Conservation (phyloP, 148 eudicot species). For the Silene latifolia region DNA sequence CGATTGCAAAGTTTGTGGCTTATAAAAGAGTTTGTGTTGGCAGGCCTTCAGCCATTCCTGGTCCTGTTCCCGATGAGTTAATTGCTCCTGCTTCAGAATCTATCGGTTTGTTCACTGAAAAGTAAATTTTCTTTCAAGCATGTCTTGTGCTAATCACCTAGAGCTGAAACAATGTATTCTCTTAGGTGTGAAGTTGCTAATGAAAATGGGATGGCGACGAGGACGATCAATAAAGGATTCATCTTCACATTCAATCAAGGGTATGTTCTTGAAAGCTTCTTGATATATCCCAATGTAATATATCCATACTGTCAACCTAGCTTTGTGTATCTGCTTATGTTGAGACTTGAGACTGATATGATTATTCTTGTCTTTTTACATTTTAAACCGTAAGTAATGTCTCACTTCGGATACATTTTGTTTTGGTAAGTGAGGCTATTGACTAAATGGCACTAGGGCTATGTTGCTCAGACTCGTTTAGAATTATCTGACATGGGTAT, state of each 20-base stretch:
- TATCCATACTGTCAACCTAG: neutral
- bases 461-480: too few relatives aligned
- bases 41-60: constrained; percentile 88
- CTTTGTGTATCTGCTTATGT: neutral
- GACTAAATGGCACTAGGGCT: neutral
- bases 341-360: neutral
- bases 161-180: constrained; percentile 18
- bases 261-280: constrained; percentile 40
- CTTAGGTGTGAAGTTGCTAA: constrained; percentile 72
- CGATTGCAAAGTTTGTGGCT: neutral
- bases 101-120: constrained; percentile 49
- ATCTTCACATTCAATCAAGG: constrained; percentile 46
- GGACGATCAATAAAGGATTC: constrained; percentile 81
- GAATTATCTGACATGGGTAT: too few relatives aligned
- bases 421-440: neutral
- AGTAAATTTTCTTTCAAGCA: constrained; percentile 5
- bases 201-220: constrained; percentile 97
- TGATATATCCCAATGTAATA: constrained; percentile 1
- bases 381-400: neutral
- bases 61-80: constrained; percentile 87
- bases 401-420: neutral
- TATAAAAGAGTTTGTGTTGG: constrained; percentile 16
- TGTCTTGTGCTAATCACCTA: constrained; percentile 18
- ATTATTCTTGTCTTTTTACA: neutral
- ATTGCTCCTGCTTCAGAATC: constrained; percentile 73